Conservation (phyloP, 352 stramenopile species). For the Globisporangium mamillatum region DNA sequence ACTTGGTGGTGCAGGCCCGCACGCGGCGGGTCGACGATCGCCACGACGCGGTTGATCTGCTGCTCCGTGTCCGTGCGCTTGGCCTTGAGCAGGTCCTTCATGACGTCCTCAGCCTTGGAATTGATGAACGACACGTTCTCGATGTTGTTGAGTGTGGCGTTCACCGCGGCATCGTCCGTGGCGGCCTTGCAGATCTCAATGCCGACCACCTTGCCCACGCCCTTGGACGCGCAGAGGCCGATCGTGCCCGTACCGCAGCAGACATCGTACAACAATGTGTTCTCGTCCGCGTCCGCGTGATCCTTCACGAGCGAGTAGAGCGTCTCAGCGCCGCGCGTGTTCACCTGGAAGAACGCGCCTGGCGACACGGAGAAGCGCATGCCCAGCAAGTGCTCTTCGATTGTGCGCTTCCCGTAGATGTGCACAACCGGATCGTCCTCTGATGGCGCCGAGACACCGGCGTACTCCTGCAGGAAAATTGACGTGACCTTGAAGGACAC, state of each 20-base stretch:
- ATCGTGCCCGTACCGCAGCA: constrained; percentile 99
- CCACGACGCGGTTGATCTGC: constrained; percentile 83
- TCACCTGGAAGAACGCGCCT: constrained; percentile 95
- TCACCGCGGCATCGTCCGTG: constrained; percentile 88
- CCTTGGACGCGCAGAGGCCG: constrained; percentile 91
- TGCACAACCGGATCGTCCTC: constrained; percentile 88
- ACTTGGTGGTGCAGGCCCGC: constrained; percentile 93
- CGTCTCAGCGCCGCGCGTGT: constrained; percentile 92
- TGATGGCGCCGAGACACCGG: constrained; percentile 82
- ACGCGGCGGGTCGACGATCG: constrained; percentile 96
- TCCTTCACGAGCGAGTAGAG: constrained; percentile 96
- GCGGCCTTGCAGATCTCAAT: constrained; percentile 89
- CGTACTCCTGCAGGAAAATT: constrained; percentile 93
- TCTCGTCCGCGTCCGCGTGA: constrained; percentile 59
- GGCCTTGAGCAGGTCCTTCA: constrained; percentile 72
- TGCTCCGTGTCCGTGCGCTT: constrained; percentile 55
- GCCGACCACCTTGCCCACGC: constrained; percentile 74
- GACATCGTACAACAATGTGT: constrained; percentile 95
- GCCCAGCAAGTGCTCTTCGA: constrained; percentile 86
- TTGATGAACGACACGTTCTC: constrained; percentile 90
- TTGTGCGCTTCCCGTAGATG: constrained; percentile 60
- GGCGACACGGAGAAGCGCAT: constrained; percentile 90
- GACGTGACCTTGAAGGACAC: constrained; percentile 72
- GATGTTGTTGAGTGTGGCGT: constrained; percentile 84
- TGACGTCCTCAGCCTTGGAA: constrained; percentile 90